These are phyloP conservation scores for Omphalea diandra DNA, from an alignment of 441 rosid genomes.

Conservation along the genomic window DNA sequence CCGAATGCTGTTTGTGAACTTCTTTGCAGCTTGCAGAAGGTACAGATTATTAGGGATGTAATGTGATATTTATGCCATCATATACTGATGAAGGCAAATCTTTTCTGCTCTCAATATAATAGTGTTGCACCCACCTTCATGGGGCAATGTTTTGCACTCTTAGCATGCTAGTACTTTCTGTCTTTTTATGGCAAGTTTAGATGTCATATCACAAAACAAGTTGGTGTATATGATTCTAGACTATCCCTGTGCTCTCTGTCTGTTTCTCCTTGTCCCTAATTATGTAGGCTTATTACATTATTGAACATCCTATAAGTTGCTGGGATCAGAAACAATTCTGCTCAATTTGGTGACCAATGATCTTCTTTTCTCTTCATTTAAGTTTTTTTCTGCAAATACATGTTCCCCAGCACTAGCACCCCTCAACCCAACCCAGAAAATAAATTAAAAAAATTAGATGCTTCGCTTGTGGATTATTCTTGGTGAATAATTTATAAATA, in stretches of 20 bases:
- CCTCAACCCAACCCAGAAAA: background rate
- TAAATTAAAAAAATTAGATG: background rate
- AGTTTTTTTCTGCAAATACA: background rate
- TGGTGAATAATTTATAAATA: background rate
- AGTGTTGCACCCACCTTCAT: background rate
- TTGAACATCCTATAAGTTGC: background rate
- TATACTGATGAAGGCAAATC: background rate
- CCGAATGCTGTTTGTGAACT: conserved; percentile 84
- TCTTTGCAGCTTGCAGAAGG: conserved; percentile 83
- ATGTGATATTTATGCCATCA: background rate
- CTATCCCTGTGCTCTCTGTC: background rate
- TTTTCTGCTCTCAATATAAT: background rate
- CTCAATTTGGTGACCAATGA: background rate
- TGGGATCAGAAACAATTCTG: background rate
- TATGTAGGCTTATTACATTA: background rate
- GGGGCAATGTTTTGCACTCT: background rate
- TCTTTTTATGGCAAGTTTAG: background rate
- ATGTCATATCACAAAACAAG: background rate
- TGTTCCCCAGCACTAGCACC: too few species aligned
- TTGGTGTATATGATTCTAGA: too few species aligned
- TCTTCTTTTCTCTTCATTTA: background rate
- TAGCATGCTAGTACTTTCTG: background rate
- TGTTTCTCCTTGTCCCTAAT: conserved; percentile 3
- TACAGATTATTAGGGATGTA: conserved; percentile 24
- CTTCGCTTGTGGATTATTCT: background rate